Base-by-base conservation (phyloP, 2,329 filamentous ascomycete species). In the Trichoderma endophyticum region DNA sequence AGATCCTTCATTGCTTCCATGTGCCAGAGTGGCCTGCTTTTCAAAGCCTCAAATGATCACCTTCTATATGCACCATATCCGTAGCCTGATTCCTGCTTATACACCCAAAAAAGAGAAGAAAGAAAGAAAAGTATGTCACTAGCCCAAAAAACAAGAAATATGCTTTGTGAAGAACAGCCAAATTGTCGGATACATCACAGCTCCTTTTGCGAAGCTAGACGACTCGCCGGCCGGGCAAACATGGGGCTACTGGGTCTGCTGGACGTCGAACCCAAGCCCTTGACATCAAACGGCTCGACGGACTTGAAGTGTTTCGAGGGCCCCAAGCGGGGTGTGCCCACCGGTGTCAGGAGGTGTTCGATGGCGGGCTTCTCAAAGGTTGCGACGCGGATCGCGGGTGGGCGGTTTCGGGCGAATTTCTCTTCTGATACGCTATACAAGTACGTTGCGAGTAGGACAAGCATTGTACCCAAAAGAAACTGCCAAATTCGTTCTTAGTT, bases 361-460 rank as follows among this genome's bases (percentile, higher is more conserved):
- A 90, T 87, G 14, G 86, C 86, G 3, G 89, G 89, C 82, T 97
- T 96, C 80, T 97, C 94, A 78, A 92, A 94, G 74, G 85, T 89
- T 61, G 91, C 91, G 73, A 95, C 90, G 74, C 84, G 88, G 77
- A 93, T 89, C 0, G 91, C 89, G 0, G 89, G 84, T 26, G 93
- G 89, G 18, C 90, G 88, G 56, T 76, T 77, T 18, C 62, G 70
- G 30, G 15, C 4, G 7, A 76, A 73, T 70, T 88, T 85, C 24
- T 86, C 84, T 74, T 94, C 89, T 1, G 90, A 87, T 6, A 88
- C 87, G 73, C 89, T 94, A 84, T 97, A 98, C 18, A 98, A 86
- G 80, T 94, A 98, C 2, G 94, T 97, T 3, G 95, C 92, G 56
- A 89, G 86, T 1, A 98, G 83, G 9, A 98, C 95, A 63, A 96